Base-by-base conservation (phyloP, 352 stramenopile genomes). In the Aphanomyces invadans region DNA sequence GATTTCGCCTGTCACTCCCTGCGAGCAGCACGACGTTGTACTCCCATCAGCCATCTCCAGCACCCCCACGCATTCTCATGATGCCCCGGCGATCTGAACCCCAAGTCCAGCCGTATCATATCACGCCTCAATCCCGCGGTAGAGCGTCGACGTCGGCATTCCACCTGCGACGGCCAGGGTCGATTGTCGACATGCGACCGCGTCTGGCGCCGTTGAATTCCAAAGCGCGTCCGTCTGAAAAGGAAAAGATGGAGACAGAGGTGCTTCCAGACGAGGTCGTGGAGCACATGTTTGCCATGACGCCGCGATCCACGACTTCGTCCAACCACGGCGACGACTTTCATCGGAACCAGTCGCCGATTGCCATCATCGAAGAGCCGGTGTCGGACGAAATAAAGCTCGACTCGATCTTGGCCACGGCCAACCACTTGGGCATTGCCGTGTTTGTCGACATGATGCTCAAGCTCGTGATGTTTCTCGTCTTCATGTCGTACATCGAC, bases 241-340 rank as follows among this genome's bases (percentile, higher is more conserved):
- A 57, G 39, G 60, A 67, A 5, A 51, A 67, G 38, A 54, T 39
- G 26, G 59, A 38, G 29, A 51, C 23, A 7, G 60, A 67, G 17
- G 42, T 45, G 3, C 15, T 67, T n/a, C 60, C 60, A 1, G 28
- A 59, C 38, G 39, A 67, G 12, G 21, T 67, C 4, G 29, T 67
- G 7, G 60, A 67, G 10, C 60, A 67, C 60, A 67, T 67, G 60
- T 67, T 67, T 67, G 60, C 60, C 42, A 67, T 67, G 21, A 67
- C 60, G 15, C 60, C 60, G 32, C 60, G 38, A 23, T 67, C 60
- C 19, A 67, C 60, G 19, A 31, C 60, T 19, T 39, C 19, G 21
- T 45, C 36, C 7, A 38, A 5, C 12, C 31, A 31, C 17, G 45
- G 31, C 49, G 39, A 67, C 32, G 60, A 67, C 23, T 67, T 67